Base-by-base conservation (phyloP, 352 stramenopile species). In the Blastocystis sp. region DNA sequence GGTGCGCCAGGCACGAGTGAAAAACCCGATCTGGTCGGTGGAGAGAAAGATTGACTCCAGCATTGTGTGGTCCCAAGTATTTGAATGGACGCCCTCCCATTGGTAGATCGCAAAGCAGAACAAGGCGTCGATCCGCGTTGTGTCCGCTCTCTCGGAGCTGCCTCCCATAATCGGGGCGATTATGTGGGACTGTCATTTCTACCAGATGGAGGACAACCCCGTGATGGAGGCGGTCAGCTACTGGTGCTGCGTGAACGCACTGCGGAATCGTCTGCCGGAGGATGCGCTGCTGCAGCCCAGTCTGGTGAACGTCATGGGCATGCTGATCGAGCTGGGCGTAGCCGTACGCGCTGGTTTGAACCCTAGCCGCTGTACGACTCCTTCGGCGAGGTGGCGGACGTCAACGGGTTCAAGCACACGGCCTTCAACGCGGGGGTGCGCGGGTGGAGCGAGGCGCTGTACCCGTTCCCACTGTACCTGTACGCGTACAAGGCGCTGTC, bases 401-500 rank as follows among this genome's bases (percentile, higher is more conserved):
- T 88, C 61, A 77, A 88, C n/a, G 78, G 78, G 23, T 88, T 88
- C 45, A 14, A 34, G 19, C 78, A 88, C 45, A 41, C 64, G 19
- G 64, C 78, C 2, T 88, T 77, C 34, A 60, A 76, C 52, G 41
- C 53, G 34, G 78, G 43, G 41, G 67, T 88, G 43, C 48, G 23
- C 9, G 40, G 43, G 17, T 88, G 78, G 78, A 71, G 45, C 9
- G n/a, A 23, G 21, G 79, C 64, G 1, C 28, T 88, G 17, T 88
- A 88, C 66, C 78, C 78, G n/a, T 88, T 79, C 45, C 78, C 78
- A 62, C 78, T 88, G 11, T 10, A 5, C 11, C 79, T 88, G 78
- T 80, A 80, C 45, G n/a, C 41, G 3, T 84, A 43, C 61, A 84
- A 84, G 53, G 19, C 56, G 17, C 28, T 84, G 59, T 67, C 74